Base-by-base conservation (phyloP, 2,329 filamentous ascomycete genomes). In the Xylaria digitata region DNA sequence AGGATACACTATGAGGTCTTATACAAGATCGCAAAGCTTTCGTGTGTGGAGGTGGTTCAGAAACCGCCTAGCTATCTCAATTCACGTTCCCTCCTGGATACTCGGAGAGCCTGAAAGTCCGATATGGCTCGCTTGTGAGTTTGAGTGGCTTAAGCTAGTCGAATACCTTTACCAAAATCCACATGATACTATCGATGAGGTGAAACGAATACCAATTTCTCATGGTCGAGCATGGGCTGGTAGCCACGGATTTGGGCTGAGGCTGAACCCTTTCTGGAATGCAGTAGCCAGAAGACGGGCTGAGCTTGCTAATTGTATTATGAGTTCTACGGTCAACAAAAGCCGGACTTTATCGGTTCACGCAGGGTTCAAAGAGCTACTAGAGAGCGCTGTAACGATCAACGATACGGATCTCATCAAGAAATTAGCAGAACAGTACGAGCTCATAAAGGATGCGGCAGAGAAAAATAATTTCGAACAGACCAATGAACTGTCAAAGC, bases 121-220 rank as follows among this genome's bases (percentile, higher is more conserved):
- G 4, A 43, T 63, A 56, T 56, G 60, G 60, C 60, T 50, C 17
- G 52, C 52, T 42, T 56, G 52, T 32, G 32, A 21, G 32, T 56
- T 50, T 21, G 21, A 21, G 15, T 56, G 60, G 52, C 13, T 49
- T 23, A 52, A 56, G 32, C 32, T 61, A 17, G 59, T 61, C 9
- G 26, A 61, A 40, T 61, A 61, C 11, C n/a, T 61, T 26, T 61
- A 61, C 59, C 50, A 50, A 43, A 19, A 56, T 30, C 32, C 50
- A 42, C 49, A 49, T 34, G 17, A 37, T 13, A 11, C 1, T 9
- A 56, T 63, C 6, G 52, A 63, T 11, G 3, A 21, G 21, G 26
- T 15, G 9, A 23, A 4, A 11, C 21, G 2, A 8, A 7, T n/a
- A 19, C 7, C 1, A 26, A 34, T 8, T 11, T 8, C 32, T 34